Base-by-base conservation (phyloP, 2,329 filamentous ascomycete species). In the Dactylellina sp. region DNA sequence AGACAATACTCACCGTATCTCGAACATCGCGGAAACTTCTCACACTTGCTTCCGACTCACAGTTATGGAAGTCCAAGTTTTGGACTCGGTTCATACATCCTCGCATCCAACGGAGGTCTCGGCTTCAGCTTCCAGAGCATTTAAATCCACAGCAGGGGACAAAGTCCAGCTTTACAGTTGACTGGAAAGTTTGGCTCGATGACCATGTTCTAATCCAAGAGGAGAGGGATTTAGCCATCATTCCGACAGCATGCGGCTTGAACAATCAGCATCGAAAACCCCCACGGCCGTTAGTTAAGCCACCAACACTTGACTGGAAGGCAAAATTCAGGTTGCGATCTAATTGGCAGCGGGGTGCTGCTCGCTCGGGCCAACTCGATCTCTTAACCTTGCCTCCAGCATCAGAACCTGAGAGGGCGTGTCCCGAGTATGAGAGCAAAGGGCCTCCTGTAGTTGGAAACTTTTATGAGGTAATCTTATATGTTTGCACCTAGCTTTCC, bases 31-130 rank as follows among this genome's bases (percentile, higher is more conserved):
- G 83, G 61, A 91, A 91, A 71, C 90, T 96, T 79, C 85, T 88
- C 77, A 84, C 84, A 40, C 85, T 98, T 16, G 86, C 91, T 6
- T 85, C 86, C 62, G 95, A 98, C 81, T 90, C 90, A 0, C 92
- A 97, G 80, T 83, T 98, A 65, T 99, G 95, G 95, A 95, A 94
- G 80, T 86, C 86, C 12, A 87, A 92, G 55, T 99, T 97, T 82
- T 97, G 96, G 82, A 85, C 88, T 24, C 89, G 90, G 75, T 98
- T 96, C 81, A 91, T 97, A 28, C 86, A 91, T 37, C 93, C 92
- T 40, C 88, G 93, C 6, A 16, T 72, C 2, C 68, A 62, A 39
- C 47, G 68, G 79, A 37, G 68, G 28, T 44, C 53, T 9, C 53
- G 53, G n/a, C 68, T 72, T 6, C 28, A 53, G 20, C 49, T 72